phyloP scores from a whole-genome alignment of 1,139 yeast genomes.

The Geotrichum phurueaensis region DNA sequence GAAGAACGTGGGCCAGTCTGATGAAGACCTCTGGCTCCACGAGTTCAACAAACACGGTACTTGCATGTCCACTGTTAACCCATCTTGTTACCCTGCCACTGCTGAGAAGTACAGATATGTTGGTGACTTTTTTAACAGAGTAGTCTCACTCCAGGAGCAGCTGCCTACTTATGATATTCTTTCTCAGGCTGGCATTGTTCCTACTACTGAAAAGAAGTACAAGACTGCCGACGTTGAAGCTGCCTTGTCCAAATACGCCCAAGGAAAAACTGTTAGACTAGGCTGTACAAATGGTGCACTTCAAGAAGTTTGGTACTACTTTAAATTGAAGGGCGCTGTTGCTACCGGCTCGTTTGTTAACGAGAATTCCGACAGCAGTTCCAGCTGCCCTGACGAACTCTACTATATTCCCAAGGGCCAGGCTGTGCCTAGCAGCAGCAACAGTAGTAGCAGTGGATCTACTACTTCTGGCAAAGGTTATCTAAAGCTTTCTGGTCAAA shows the following conservation, averaged over 20 bases:
- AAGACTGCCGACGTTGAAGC: conserved; percentile 56
- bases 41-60: conserved; percentile 96
- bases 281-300: conserved; percentile 64
- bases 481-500: conserved; percentile 49
- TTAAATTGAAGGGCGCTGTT: conserved; percentile 70
- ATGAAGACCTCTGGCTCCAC: conserved; percentile 79
- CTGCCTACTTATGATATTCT: conserved; percentile 71
- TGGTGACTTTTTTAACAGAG: conserved; percentile 67
- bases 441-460: conserved; percentile 21
- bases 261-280: conserved; percentile 41
- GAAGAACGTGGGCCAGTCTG: conserved; percentile 74
- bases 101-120: conserved; percentile 52
- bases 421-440: conserved; percentile 33
- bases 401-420: conserved; percentile 66
- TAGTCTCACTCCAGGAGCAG: conserved; percentile 56
- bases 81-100: conserved; percentile 52
- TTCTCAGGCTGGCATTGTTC: conserved; percentile 59
- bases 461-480: conserved; percentile 37
- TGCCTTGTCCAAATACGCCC: conserved; percentile 49
- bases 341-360: conserved; percentile 58
- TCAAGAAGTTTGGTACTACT: conserved; percentile 89
- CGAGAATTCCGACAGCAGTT: conserved; percentile 50
- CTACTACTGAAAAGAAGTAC: conserved; percentile 57
- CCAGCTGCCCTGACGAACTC: conserved; percentile 64
- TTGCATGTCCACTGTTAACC: conserved; percentile 74